Base-by-base conservation (phyloP, 768 basidiomycete species). In the Dendrothele bispora region DNA sequence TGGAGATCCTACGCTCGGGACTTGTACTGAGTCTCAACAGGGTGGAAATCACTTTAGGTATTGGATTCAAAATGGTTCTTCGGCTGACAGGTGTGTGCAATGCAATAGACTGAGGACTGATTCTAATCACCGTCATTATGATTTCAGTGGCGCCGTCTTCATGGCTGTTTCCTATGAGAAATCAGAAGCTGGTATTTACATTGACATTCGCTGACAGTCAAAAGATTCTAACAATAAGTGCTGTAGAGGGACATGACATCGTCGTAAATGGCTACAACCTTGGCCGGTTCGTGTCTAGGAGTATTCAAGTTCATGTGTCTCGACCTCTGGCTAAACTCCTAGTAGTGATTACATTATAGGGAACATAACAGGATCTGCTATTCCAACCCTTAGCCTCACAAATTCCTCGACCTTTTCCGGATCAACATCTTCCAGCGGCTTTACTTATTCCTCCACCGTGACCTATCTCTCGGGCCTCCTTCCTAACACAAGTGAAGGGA, bases 41-140 rank as follows among this genome's bases (percentile, higher is more conserved):
- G 93, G 93, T 1, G 94, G 94, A 5, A 79, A 89, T 59, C 93
- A 97, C 60, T 81, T 92, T 61, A 79, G 93, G 35, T 95, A 93
- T 63, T 95, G 91, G 92, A 65, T 75, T 5, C 93, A 95, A 68
- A 76, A 89, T 50, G 91, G 90, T 0, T 52, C 69, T 14, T 22
- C 62, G 3, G 83, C 72, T 4, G 72, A 90, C 55, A n/a, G n/a
- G n/a, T n/a, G n/a, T n/a, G n/a, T n/a, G n/a, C n/a, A n/a, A n/a
- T n/a, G n/a, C n/a, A n/a, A n/a, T n/a, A n/a, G n/a, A n/a, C n/a
- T n/a, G n/a, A n/a, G n/a, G n/a, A n/a, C n/a, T n/a, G n/a, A n/a
- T n/a, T n/a, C n/a, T n/a, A n/a, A n/a, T n/a, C n/a, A n/a, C n/a
- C n/a, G n/a, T n/a, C n/a, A n/a, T n/a, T n/a, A n/a, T n/a, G n/a